phyloP scores from a whole-genome alignment of 2,329 filamentous ascomycete species.

The Neonectria sp. region DNA sequence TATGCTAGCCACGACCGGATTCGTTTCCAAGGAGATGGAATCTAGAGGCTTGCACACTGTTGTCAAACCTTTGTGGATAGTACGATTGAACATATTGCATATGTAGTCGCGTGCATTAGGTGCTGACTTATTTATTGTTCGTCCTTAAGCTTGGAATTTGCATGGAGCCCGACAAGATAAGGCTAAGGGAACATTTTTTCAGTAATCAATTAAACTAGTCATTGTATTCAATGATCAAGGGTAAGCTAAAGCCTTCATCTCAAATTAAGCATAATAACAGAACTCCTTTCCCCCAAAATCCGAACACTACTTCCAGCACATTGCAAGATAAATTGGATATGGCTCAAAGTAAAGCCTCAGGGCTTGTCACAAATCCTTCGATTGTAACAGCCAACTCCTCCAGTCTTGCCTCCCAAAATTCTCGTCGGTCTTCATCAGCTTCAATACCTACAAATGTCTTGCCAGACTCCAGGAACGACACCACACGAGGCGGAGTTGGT shows the following conservation, averaged over 20 bases:
- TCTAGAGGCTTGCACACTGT: neutral
- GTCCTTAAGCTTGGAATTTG: too few species aligned
- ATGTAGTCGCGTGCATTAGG: too few species aligned
- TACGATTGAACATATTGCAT: too few species aligned
- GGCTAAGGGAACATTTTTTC: too few species aligned
- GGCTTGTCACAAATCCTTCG: constrained; percentile 37
- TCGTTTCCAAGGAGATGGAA: neutral
- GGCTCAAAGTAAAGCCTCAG: constrained; percentile 29
- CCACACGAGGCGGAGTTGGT: constrained; percentile 43
- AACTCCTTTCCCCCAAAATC: neutral
- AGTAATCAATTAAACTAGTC: too few species aligned
- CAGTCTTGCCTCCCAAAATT: constrained; percentile 46
- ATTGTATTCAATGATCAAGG: too few species aligned
- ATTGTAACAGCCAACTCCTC: constrained; percentile 39
- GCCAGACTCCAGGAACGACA: constrained; percentile 44
- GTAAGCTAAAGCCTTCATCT: too few species aligned
- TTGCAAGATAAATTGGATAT: neutral
- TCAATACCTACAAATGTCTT: constrained; percentile 47
- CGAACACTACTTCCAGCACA: neutral
- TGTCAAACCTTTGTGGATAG: too few species aligned
- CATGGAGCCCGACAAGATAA: too few species aligned
- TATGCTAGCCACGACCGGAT: neutral
- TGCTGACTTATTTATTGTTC: too few species aligned
- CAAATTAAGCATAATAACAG: neutral
- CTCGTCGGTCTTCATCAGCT: constrained; percentile 45